Evolutionary conservation across 2,329 filamentous ascomycete species (phyloP).

Genomic region (Aureobasidium sp.): DNA sequence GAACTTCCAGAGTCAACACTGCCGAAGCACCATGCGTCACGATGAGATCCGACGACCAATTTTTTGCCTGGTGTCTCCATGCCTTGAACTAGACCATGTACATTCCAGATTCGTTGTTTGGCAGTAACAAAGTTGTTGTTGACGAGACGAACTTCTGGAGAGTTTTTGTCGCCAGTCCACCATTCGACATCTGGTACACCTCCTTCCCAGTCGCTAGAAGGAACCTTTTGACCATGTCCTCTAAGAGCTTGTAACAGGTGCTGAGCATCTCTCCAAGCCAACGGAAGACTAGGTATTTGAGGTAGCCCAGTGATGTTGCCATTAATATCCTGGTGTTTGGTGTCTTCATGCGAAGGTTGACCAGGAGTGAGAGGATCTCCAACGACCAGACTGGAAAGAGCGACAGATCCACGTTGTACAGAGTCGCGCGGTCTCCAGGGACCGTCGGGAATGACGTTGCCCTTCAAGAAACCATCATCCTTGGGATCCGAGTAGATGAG

Average conservation of each 20-base stretch:
- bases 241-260: conserved; percentile 67
- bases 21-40: conserved; percentile 87
- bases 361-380: conserved; percentile 92
- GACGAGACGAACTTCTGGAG: conserved; percentile 71
- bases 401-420: conserved; percentile 76
- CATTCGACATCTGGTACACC: conserved; percentile 73
- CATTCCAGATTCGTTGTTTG: conserved; percentile 83
- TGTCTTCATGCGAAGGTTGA: conserved; percentile 63
- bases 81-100: conserved; percentile 78
- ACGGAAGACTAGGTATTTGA: conserved; percentile 80
- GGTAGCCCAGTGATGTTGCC: conserved; percentile 62
- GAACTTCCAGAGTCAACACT: conserved; percentile 80
- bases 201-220: conserved; percentile 64
- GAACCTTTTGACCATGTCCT: conserved; percentile 64
- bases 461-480: conserved; percentile 72
- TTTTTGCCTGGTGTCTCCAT: conserved; percentile 76
- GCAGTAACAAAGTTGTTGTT: conserved; percentile 82
- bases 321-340: conserved; percentile 53
- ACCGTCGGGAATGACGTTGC: conserved; percentile 67
- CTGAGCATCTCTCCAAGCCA: conserved; percentile 85
- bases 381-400: conserved; percentile 71
- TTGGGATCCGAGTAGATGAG: conserved; percentile 88
- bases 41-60: conserved; percentile 86
- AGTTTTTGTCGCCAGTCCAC: conserved; percentile 72
- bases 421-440: conserved; percentile 74